Evolutionary conservation across 495 filamentous ascomycete genomes (phyloP).

Genomic region (Penicillium pancosmium): DNA sequence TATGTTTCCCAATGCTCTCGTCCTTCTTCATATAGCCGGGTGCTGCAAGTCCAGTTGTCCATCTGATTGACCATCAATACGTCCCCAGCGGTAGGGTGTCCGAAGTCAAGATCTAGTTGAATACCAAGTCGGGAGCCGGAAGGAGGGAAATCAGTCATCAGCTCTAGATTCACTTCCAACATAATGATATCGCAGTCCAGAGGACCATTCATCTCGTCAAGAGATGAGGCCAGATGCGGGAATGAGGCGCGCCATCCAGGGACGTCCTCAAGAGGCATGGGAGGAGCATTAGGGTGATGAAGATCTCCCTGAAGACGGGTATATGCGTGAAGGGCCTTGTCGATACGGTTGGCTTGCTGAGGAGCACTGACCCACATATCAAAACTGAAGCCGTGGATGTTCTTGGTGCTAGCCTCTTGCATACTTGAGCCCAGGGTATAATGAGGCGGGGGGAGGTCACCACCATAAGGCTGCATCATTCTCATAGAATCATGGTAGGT

Average conservation of each 20-base stretch:
- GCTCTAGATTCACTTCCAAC: slow-evolving; percentile 49
- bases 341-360: slow-evolving; percentile 43
- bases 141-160: slow-evolving; percentile 51
- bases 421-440: slow-evolving; percentile 41
- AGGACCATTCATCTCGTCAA: slow-evolving; percentile 38
- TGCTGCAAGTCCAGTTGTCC: slow-evolving; percentile 52
- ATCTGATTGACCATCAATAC: slow-evolving; percentile 42
- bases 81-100: slow-evolving; percentile 39
- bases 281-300: slow-evolving; percentile 38
- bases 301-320: slow-evolving; percentile 51
- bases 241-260: slow-evolving; percentile 49
- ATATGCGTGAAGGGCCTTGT: slow-evolving; percentile 50
- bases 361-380: slow-evolving; percentile 55
- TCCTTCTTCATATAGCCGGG: slow-evolving; percentile 47
- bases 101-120: slow-evolving; percentile 47
- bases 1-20: slow-evolving; percentile 38
- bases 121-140: slow-evolving; percentile 45
- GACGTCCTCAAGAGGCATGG: slow-evolving; percentile 46
- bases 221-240: slow-evolving; percentile 43
- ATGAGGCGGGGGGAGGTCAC: slow-evolving; percentile 42
- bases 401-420: slow-evolving; percentile 35
- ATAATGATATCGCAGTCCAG: slow-evolving; percentile 52
- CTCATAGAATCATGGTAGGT: slow-evolving; percentile 40
- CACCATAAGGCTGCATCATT: slow-evolving; percentile 37
- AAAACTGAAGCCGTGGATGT: slow-evolving; percentile 50